Evolutionary conservation across 805 yeast species (phyloP), one percentile per base, ranked within the genome.

Genomic region (Pachysolen tannophilus): DNA sequence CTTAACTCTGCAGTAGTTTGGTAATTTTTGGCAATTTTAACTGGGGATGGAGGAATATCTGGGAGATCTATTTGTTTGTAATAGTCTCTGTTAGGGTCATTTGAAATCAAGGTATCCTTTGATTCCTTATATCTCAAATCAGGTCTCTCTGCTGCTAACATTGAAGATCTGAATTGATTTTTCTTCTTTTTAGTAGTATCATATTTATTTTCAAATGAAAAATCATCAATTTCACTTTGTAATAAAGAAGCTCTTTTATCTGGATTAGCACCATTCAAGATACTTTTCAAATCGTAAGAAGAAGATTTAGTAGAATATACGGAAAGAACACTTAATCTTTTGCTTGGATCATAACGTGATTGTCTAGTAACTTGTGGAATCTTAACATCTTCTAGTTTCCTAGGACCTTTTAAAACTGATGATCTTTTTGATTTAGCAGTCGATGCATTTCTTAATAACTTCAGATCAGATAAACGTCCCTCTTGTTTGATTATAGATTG

Each of bases 301-400:
- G 85, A 77, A 30, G 69, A 73, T 42, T 70, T 75, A 3, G 87
- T 75, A 1, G 88, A 80, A 46, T 78, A 78, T 55, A 79, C 61
- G 1, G 87, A 78, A 28, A 82, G 54, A n/a, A 82, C 82, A 21
- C 85, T 77, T 35, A 79, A 60, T 49, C 92, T 69, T 55, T 77
- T 82, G 49, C 75, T 75, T 25, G 80, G 67, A 50, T 77, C 78
- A 37, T 72, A 64, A 47, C 72, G 69, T 2, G 85, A 78, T 46
- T 72, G 72, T 54, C 87, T 72, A 0, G 87, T 72, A 24, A 81
- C 84, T 42, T 72, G 74, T 16, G 90, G 90, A 33, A 81, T 75
- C 38, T 67, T 65, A 29, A 81, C 78, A 42, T 76, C 82, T 14
- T 82, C 72, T 29, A 81, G 63, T 9, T 61, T 67, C 39, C 67